A percentile compares a stretch with the other conserved stretches of the same genome.
phyloP scores from a whole-genome alignment of 805 yeast species.

The Debaryomyces maramus region DNA sequence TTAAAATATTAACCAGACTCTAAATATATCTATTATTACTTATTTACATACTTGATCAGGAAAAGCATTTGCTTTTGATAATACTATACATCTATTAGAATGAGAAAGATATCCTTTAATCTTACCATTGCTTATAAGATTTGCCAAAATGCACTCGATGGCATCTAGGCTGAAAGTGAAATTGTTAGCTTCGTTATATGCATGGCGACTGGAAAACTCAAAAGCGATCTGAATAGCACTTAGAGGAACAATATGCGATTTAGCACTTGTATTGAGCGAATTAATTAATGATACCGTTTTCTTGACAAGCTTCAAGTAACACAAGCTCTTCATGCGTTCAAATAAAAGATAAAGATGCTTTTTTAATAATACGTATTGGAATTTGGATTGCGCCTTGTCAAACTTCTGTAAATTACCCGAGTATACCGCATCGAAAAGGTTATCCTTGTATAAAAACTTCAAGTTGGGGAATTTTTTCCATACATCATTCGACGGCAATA shows the following conservation, averaged over 20 bases:
- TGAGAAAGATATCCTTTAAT: slow-evolving; percentile 85
- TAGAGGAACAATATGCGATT: slow-evolving; percentile 40
- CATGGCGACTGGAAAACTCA: slow-evolving; percentile 27
- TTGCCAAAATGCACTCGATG: slow-evolving; percentile 69
- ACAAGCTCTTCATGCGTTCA: slow-evolving; percentile 50
- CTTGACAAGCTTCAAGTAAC: slow-evolving; percentile 52
- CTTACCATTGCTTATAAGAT: slow-evolving; percentile 55
- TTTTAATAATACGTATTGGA: slow-evolving; percentile 53
- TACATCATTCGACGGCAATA: slow-evolving; percentile 44
- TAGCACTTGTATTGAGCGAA: slow-evolving; percentile 27
- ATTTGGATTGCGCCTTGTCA: slow-evolving; percentile 43
- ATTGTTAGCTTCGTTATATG: slow-evolving; percentile 2
- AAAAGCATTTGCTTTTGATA: slow-evolving; percentile 74
- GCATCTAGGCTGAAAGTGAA: slow-evolving; percentile 41
- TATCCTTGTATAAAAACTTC: slow-evolving; percentile 40
- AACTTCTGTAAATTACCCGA: slow-evolving; percentile 58
- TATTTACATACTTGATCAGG: slow-evolving; percentile 35
- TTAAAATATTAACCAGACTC: no score
- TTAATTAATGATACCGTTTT: slow-evolving; percentile 26
- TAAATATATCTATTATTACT: no score
- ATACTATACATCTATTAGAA: slow-evolving; percentile 66
- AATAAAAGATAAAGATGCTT: slow-evolving; percentile 62
- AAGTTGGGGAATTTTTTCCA: slow-evolving; percentile 46
- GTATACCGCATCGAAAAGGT: slow-evolving; percentile 48
- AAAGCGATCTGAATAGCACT: slow-evolving; percentile 46